Evolutionary conservation across 2,329 filamentous ascomycete species (phyloP).

Genomic region (Monilinia fructicola): DNA sequence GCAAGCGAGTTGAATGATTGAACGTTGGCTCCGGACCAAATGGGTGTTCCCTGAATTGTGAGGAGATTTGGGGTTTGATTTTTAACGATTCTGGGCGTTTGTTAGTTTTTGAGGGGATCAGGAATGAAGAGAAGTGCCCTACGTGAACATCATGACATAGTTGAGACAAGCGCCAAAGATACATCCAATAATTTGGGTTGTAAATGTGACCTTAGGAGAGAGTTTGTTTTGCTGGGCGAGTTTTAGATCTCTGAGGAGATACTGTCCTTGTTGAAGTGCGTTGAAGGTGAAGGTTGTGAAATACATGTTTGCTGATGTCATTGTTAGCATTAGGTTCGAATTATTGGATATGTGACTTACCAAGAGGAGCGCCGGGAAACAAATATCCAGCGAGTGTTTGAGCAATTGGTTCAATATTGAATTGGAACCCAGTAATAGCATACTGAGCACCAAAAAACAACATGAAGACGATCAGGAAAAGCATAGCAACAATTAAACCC

Average conservation of each 20-base stretch:
- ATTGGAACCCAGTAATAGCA: constrained; percentile 51
- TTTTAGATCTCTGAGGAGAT: constrained; percentile 50
- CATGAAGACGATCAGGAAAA: constrained; percentile 39
- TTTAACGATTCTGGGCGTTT: constrained; percentile 61
- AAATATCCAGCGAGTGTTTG: constrained; percentile 51
- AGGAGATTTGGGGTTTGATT: constrained; percentile 65
- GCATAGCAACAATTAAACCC: constrained; percentile 36
- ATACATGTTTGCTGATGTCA: constrained; percentile 59
- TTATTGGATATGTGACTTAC: constrained; percentile 1
- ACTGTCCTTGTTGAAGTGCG: constrained; percentile 47
- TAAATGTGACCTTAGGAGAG: constrained; percentile 43
- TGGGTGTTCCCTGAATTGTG: constrained; percentile 58
- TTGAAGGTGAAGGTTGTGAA: constrained; percentile 69
- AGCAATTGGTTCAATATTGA: constrained; percentile 48
- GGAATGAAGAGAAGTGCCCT: constrained; percentile 25
- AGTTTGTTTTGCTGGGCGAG: constrained; percentile 51
- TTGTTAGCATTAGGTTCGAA: neutral
- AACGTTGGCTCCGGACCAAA: constrained; percentile 59
- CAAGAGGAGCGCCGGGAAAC: constrained; percentile 57
- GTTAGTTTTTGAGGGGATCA: constrained; percentile 48
- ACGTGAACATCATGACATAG: constrained; percentile 61
- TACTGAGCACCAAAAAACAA: constrained; percentile 39
- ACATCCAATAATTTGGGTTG: constrained; percentile 45
- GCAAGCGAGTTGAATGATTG: constrained; percentile 64
- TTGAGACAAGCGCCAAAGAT: constrained; percentile 47